phyloP scores from a whole-genome alignment of 2,329 filamentous ascomycete genomes.

The Pseudodiploospora longispora region DNA sequence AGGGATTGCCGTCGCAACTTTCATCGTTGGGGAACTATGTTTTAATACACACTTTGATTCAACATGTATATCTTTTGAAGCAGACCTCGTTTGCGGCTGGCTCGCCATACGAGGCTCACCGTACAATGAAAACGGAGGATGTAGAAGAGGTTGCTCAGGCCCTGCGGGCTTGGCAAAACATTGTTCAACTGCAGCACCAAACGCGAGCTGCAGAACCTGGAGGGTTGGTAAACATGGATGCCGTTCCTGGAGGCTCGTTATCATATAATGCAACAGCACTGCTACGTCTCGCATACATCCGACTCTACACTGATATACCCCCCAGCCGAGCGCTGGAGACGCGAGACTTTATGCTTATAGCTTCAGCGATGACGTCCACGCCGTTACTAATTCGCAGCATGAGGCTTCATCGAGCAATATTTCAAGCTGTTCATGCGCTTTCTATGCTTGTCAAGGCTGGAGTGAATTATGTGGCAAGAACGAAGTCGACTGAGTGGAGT shows the following conservation, averaged over 20 bases:
- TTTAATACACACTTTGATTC: conserved; percentile 62
- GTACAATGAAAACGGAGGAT: conserved; percentile 45
- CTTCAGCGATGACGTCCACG: conserved; percentile 49
- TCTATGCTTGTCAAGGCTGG: conserved; percentile 58
- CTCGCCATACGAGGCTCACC: conserved; percentile 40
- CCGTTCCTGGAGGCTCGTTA: conserved; percentile 50
- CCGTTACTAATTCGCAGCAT: conserved; percentile 51
- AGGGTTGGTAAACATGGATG: conserved; percentile 39
- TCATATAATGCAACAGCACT: conserved; percentile 58
- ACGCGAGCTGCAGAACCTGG: conserved; percentile 40
- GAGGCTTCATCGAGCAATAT: conserved; percentile 54
- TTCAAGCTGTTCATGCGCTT: conserved; percentile 61
- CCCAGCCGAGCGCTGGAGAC: conserved; percentile 57
- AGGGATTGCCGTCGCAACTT: conserved; percentile 40
- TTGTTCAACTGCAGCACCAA: conserved; percentile 49
- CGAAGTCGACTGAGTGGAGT: conserved; percentile 54
- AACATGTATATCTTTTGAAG: conserved; percentile 63
- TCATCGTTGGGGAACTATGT: conserved; percentile 62
- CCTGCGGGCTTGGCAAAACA: conserved; percentile 49
- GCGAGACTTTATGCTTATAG: conserved; percentile 54
- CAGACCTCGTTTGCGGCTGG: conserved; percentile 48
- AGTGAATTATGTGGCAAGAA: conserved; percentile 53
- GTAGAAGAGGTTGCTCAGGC: conserved; percentile 49
- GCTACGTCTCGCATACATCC: conserved; percentile 53
- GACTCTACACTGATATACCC: conserved; percentile 57